These are phyloP conservation scores for Helichrysum umbraculigerum DNA, from an alignment of 129 eudicot genomes.

Conservation along the genomic window DNA sequence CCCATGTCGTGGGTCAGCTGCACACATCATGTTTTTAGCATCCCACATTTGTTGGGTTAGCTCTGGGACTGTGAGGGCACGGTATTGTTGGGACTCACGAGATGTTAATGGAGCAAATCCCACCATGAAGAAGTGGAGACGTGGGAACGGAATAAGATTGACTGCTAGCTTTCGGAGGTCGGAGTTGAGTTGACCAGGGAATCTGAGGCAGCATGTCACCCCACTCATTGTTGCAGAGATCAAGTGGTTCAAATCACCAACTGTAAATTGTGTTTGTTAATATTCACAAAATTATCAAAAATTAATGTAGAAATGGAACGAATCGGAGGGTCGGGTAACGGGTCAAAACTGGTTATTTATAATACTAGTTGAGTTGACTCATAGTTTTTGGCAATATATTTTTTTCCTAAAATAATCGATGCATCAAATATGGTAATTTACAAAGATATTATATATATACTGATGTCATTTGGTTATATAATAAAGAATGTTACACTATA, in stretches of 20 bases:
- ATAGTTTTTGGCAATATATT: too few species aligned
- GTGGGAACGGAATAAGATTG: slow-evolving; percentile 31
- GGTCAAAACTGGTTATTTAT: too few species aligned
- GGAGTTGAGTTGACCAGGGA: slow-evolving; percentile 30
- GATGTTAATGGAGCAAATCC: slow-evolving; percentile 30
- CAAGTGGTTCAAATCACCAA: slow-evolving; percentile 30
- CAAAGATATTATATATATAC: too few species aligned
- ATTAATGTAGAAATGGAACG: not conserved
- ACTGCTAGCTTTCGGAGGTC: slow-evolving; percentile 39
- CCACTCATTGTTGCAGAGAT: slow-evolving; percentile 33
- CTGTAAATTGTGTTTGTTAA: not conserved
- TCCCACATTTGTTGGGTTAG: slow-evolving; percentile 50
- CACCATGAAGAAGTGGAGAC: slow-evolving; percentile 40
- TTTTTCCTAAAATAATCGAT: too few species aligned
- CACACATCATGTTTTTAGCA: slow-evolving; percentile 46
- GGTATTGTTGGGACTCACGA: slow-evolving; percentile 38
- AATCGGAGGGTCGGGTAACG: too few species aligned
- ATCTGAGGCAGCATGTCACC: slow-evolving; percentile 27
- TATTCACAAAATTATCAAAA: not conserved
- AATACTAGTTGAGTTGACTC: too few species aligned
- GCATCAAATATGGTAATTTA: too few species aligned
- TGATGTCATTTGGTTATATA: not conserved
- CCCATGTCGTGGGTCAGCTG: slow-evolving; percentile 42
- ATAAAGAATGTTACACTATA: not conserved
- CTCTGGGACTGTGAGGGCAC: slow-evolving; percentile 37